Base-by-base conservation (phyloP, 495 filamentous ascomycete genomes). In the Tuber melanosporum region DNA sequence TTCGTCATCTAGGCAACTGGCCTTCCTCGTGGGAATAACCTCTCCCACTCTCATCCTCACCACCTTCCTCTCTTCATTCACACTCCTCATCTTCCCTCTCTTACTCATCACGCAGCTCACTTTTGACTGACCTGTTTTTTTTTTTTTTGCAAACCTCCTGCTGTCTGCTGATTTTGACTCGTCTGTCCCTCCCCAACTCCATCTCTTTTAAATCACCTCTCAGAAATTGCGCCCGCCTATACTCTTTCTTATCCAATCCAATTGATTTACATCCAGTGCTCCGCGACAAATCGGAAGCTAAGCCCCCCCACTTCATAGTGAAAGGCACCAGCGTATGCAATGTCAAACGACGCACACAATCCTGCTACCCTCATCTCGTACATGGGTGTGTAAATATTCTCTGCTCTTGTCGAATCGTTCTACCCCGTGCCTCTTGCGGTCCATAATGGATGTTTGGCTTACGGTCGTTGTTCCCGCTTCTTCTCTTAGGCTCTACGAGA, bases 361-460 rank as follows among this genome's bases (percentile, higher is more conserved):
- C 73, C 78, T 80, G 77, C 76, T 49, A 80, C 78, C 79, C 78
- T 80, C 78, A 80, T 80, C 78, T 80, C 78, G 47, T 80, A 80
- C 78, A 71, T 73, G 77, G 78, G 78, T 80, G 74, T 72, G 78
- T 80, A 75, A 72, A 80, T 71, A 76, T 66, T 80, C 77, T 80
- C 77, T 71, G 78, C 73, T 80, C 78, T 80, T 72, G 62, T 80
- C 78, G 78, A 80, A 80, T 80, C 78, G 77, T 80, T 80, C 77
- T 62, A 76, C 78, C 78, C 71, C 78, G 78, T 80, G 78, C 78
- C 71, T 74, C 79, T 71, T 41, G 39, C 57, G 39, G 69, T 73
- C 78, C 77, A 76, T 74, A 76, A 76, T 71, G 72, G 52, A 44
- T 52, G 79, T 71, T 78, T 52, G 32, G 74, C 77, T 80, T 80